Evolutionary conservation across 2,329 filamentous ascomycete genomes (phyloP), one percentile per base, ranked within the genome.

Genomic region (Cladosporium sp.): DNA sequence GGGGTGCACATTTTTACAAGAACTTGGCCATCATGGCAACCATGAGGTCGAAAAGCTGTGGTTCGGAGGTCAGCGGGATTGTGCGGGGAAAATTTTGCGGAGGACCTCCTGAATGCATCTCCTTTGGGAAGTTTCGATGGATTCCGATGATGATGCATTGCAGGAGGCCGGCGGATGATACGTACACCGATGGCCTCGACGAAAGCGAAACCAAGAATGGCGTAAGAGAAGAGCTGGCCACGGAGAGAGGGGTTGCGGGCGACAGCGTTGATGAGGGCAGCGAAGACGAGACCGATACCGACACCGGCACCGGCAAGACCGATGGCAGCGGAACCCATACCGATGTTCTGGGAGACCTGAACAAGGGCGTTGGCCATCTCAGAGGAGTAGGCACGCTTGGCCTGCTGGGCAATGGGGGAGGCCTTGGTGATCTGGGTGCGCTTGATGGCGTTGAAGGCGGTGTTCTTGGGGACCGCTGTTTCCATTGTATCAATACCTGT

Each of bases 151-250:
- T 41, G n/a, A 36, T 24, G 18, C 32, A 34, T 36, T 36, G 36
- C 57, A 59, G 57, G 57, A 59, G 57, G 57, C 36, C 59, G 52
- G 47, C 57, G 32, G 36, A 62, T 49, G 26, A 62, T 61, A 70
- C 70, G 68, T 71, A 72, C 68, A 90, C 90, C 90, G 77, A 92
- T 92, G 85, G 92, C 92, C 83, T 95, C 92, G 83, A 93, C 92
- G 90, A 95, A 95, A 81, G 92, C 92, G 86, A 95, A 95, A 86
- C 92, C 92, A 80, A 95, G 86, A 91, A 95, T 94, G 88, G 92
- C 92, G 85, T 95, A 94, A 76, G 91, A 92, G 91, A 95, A 96
- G 80, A 96, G 92, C 88, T 96, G 92, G 82, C 92, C 92, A 86
- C 92, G 90, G 85, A 96, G 91, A 80, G 90, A 91, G 79, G 92